Evolutionary conservation across 2,329 filamentous ascomycete genomes (phyloP).

Genomic region (Amauroascus niger): DNA sequence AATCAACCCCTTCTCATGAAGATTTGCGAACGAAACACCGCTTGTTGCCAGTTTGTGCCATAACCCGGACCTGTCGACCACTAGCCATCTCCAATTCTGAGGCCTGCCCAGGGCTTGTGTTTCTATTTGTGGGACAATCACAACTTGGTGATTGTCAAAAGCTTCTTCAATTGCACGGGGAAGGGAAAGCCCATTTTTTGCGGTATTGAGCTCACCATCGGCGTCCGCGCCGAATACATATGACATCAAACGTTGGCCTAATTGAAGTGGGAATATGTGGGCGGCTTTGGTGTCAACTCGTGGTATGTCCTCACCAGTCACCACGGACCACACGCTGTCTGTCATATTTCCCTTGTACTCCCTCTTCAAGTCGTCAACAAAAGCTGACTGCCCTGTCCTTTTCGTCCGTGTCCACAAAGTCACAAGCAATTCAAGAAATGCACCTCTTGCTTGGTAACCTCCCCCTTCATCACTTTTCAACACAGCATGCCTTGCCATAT

Average conservation of each 20-base stretch:
- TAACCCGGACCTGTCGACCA: not conserved
- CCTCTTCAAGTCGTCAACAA: not conserved
- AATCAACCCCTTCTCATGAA: not conserved
- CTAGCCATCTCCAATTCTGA: too few relatives aligned
- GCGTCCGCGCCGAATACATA: constrained; percentile 14
- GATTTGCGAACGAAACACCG: not conserved
- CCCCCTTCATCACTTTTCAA: not conserved
- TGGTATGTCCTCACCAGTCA: not conserved
- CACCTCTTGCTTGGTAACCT: not conserved
- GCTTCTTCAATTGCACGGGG: not conserved
- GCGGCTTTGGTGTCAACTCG: not conserved
- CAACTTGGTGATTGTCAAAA: constrained; percentile 6
- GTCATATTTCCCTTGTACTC: not conserved
- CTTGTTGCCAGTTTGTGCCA: not conserved
- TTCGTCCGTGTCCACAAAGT: not conserved
- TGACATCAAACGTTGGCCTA: constrained; percentile 9
- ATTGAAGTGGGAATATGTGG: constrained; percentile 13
- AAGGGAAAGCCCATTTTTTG: constrained; percentile 12
- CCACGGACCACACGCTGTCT: not conserved
- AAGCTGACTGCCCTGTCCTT: not conserved
- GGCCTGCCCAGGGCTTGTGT: too few relatives aligned
- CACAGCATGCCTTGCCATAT: not conserved
- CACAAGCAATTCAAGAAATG: not conserved
- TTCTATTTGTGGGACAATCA: constrained; percentile 4
- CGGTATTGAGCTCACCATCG: constrained; percentile 10